A percentile compares a stretch with the other conserved stretches of the same genome.
These are phyloP conservation scores for Xylaria sp. DNA, from an alignment of 2,329 filamentous ascomycete genomes.

Conservation along the genomic window DNA sequence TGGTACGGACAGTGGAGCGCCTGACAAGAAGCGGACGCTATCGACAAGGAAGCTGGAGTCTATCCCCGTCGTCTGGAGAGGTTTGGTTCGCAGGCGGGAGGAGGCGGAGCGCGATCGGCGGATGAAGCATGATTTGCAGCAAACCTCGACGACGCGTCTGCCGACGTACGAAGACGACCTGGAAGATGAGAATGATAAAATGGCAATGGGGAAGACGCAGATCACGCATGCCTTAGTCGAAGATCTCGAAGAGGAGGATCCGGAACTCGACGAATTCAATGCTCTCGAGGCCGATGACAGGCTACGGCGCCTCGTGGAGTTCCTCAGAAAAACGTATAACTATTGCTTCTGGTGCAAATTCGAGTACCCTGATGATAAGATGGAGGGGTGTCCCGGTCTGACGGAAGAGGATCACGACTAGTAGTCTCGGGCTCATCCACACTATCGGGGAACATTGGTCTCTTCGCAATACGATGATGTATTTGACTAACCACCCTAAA, in stretches of 20 bases:
- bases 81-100: conserved; percentile 71
- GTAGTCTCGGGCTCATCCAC: neutral
- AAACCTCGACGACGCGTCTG: conserved; percentile 64
- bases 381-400: conserved; percentile 89
- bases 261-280: conserved; percentile 81
- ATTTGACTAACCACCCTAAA: neutral
- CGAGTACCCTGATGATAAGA: conserved; percentile 70
- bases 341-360: conserved; percentile 99
- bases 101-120: conserved; percentile 71
- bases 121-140: conserved; percentile 69
- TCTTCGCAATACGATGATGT: neutral
- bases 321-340: conserved; percentile 71
- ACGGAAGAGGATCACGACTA: conserved; percentile 82
- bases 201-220: conserved; percentile 66
- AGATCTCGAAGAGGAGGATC: conserved; percentile 77
- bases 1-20: conserved; percentile 26
- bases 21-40: conserved; percentile 44
- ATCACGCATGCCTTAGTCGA: conserved; percentile 65
- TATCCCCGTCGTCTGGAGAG: conserved; percentile 81
- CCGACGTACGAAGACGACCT: conserved; percentile 72
- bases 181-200: conserved; percentile 74
- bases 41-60: conserved; percentile 62
- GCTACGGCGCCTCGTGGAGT: conserved; percentile 67
- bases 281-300: conserved; percentile 69
- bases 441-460: neutral